Conservation (phyloP, 2,329 filamentous ascomycete species). For the Blumeria hordei region DNA sequence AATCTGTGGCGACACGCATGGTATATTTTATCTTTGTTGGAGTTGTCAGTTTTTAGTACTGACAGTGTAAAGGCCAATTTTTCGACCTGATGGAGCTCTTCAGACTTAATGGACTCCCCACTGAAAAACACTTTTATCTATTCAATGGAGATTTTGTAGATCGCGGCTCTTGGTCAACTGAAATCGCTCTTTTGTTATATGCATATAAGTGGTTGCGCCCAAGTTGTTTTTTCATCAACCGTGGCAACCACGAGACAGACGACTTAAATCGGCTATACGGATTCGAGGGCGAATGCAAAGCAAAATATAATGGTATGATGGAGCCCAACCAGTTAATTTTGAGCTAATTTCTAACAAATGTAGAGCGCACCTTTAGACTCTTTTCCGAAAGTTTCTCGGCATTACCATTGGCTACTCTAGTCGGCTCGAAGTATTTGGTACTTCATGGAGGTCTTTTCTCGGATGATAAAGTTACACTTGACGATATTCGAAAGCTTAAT, state of each 20-base stretch:
- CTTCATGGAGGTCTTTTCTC: conserved; percentile 92
- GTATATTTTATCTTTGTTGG: conserved; percentile 22
- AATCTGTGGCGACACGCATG: conserved; percentile 93
- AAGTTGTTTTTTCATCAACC: conserved; percentile 75
- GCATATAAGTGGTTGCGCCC: conserved; percentile 93
- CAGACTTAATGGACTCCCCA: conserved; percentile 64
- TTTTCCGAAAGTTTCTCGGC: conserved; percentile 98
- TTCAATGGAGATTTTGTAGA: conserved; percentile 99
- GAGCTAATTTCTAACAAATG: background rate
- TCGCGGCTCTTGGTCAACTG: conserved; percentile 91
- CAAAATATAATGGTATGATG: conserved; percentile 75
- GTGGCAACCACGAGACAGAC: conserved; percentile 95
- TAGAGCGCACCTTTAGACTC: conserved; percentile 59
- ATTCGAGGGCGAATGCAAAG: conserved; percentile 94
- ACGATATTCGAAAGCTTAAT: conserved; percentile 85
- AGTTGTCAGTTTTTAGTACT: background rate
- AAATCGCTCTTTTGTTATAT: conserved; percentile 81
- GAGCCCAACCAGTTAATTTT: conserved; percentile 8
- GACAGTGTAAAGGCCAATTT: conserved; percentile 47
- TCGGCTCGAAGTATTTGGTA: conserved; percentile 75
- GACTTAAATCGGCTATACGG: conserved; percentile 99
- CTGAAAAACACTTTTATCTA: conserved; percentile 72
- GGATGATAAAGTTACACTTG: conserved; percentile 72
- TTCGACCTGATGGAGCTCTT: conserved; percentile 96
- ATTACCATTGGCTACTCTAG: conserved; percentile 70